Base-by-base conservation (phyloP, 179 eudicot genomes). In the Dionaea muscipula region DNA sequence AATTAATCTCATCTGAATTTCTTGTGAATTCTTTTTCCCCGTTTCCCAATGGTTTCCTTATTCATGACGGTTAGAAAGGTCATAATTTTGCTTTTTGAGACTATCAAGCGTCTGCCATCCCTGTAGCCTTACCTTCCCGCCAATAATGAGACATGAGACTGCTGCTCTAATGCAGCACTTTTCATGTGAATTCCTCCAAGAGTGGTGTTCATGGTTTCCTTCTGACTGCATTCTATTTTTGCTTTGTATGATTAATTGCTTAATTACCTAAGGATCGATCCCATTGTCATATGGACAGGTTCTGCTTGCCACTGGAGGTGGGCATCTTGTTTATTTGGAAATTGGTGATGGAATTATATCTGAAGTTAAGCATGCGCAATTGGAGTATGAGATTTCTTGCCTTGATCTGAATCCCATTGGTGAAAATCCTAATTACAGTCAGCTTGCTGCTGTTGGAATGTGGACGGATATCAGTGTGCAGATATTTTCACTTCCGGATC, bases 361-460 rank as follows among this genome's bases (percentile, higher is more conserved):
- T 3, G 86, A 91, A 82, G 69, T 64, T 41, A 84, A 76, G 56
- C 88, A 84, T 66, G 75, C 79, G n/a, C 88, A 82, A 57, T 60
- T 91, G 79, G 96, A 84, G 62, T 70, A 84, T 61, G 99, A 91
- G 53, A 73, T 91, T 47, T 91, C 99, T 37, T 91, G 96, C 72
- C 93, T 91, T 27, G 99, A 91, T 69, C 77, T 91, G 60, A 91
- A 91, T 57, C 94, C 99, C 39, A 84, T 91, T 26, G 94, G 96
- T 71, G 78, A 81, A 50, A 68, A 81, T 71, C 83, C 74, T 24
- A 84, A 79, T 64, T 68, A 55, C 25, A 91, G 99, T 73, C 82
- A 78, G 73, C 76, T 87, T n/a, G 99, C 96, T 63, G 99, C 84
- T 41, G 99, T 91, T 71, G 99, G 99, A 64, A 87, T 91, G 99